Percentiles rank a stretch among this genome's conserved stretches.
These are phyloP conservation scores for Torulaspora maleeae DNA, from an alignment of 805 yeast genomes.

Conservation along the genomic window DNA sequence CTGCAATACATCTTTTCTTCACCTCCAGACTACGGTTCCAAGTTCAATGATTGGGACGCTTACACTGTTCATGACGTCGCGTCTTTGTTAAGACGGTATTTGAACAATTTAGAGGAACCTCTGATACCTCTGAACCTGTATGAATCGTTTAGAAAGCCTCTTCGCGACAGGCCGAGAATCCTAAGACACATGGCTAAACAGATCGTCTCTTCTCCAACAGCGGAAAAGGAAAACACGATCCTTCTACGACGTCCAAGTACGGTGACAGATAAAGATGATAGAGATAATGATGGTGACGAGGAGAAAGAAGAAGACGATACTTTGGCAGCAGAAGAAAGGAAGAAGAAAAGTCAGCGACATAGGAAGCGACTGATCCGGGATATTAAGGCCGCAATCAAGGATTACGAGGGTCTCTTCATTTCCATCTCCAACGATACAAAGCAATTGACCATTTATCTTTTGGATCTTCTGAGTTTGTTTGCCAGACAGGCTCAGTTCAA, in stretches of 20 bases:
- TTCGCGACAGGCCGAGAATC: slow-evolving; percentile 60
- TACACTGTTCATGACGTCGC: slow-evolving; percentile 97
- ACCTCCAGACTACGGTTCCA: slow-evolving; percentile 87
- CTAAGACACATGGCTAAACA: slow-evolving; percentile 56
- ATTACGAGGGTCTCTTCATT: slow-evolving; percentile 64
- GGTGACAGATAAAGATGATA: slow-evolving; percentile 15
- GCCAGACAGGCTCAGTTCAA: slow-evolving; percentile 72
- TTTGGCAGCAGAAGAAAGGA: slow-evolving; percentile 31
- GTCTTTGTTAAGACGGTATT: slow-evolving; percentile 74
- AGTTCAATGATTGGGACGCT: slow-evolving; percentile 78
- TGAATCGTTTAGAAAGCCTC: slow-evolving; percentile 73
- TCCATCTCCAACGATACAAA: slow-evolving; percentile 70
- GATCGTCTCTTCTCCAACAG: slow-evolving; percentile 36
- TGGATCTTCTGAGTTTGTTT: slow-evolving; percentile 83
- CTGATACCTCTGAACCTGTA: slow-evolving; percentile 74
- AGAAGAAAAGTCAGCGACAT: slow-evolving; percentile 41
- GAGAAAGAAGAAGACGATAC: slow-evolving; percentile 21
- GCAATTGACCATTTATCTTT: slow-evolving; percentile 77
- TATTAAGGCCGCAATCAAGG: slow-evolving; percentile 61
- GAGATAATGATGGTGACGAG: slow-evolving; percentile 19
- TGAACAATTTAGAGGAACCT: slow-evolving; percentile 89
- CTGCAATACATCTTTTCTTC: slow-evolving; percentile 77
- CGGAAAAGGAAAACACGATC: slow-evolving; percentile 32
- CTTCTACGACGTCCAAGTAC: slow-evolving; percentile 1
- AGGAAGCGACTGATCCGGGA: slow-evolving; percentile 59